Base-by-base conservation (phyloP, 164 flowering plant species). In the Berberis vulgaris region DNA sequence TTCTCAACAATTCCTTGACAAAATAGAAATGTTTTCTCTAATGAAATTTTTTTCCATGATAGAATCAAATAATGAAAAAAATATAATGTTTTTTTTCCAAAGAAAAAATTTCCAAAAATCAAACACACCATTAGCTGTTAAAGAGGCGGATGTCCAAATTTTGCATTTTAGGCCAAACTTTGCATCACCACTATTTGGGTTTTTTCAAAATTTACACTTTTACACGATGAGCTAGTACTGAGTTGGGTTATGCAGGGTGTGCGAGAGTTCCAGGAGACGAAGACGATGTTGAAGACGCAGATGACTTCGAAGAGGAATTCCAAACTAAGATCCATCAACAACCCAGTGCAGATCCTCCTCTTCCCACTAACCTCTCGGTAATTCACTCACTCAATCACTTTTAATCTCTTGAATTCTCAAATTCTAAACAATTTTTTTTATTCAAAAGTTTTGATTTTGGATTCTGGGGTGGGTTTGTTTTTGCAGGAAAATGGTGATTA, bases 231-330 rank as follows among this genome's bases (percentile, higher is more conserved):
- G 8, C 47, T 46, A 47, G 43, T 58, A 3, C 11, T n/a, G 4
- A 40, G 61, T 40, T 47, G n/a, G 4, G 47, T 61, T 61, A 8
- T 56, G 62, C 75, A 93, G 96, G 97, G 44, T 82, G 84, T 73
- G 83, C 91, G 3, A 78, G 91, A 76, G 91, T 85, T 44, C 76
- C 76, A 2, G 96, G 93, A 47, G 99, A 91, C 49, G 95, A 80
- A 1, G 91, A 90, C 41, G 91, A 57, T 7, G 41, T 5, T 56
- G 9, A 1, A 38, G 82, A 85, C 59, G 78, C 57, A 1, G 91
- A 91, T 73, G 97, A 90, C 70, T 83, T 83, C 39, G 91, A 90
- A 9, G 85, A 88, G 9, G 89, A 90, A 54, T 82, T 88, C 74
- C 85, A 78, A 64, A 71, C 74, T 39, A 86, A 84, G 83, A 82